Conservation (phyloP, 768 basidiomycete species). For the Lentinula lateritia region DNA sequence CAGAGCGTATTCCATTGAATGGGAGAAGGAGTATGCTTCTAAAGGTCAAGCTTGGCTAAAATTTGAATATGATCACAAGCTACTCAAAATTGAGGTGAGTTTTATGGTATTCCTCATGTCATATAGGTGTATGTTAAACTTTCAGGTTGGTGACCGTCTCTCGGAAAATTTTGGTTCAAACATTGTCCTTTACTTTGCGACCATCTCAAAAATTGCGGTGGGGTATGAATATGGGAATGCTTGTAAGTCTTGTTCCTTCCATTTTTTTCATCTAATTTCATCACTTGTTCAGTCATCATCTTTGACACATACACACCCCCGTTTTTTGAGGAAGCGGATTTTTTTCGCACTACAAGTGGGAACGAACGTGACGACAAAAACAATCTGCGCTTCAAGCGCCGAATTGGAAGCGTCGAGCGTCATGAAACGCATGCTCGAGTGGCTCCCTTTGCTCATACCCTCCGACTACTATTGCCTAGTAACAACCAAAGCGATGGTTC, state of each 20-base stretch:
- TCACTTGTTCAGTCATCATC: constrained; percentile 45
- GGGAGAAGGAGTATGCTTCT: constrained; percentile 45
- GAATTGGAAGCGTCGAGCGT: constrained; percentile 44
- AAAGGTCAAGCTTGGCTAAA: constrained; percentile 46
- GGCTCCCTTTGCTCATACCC: constrained; percentile 66
- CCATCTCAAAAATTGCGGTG: constrained; percentile 53
- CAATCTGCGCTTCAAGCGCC: constrained; percentile 42
- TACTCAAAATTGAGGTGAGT: constrained; percentile 55
- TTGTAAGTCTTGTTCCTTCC: constrained; percentile 36
- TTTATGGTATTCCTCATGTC: not conserved
- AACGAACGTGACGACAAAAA: constrained; percentile 29
- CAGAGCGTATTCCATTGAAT: constrained; percentile 62
- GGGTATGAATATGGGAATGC: constrained; percentile 57
- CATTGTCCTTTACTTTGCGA: constrained; percentile 50
- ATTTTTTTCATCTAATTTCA: constrained; percentile 13
- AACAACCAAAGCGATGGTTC: constrained; percentile 24
- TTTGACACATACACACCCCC: constrained; percentile 68
- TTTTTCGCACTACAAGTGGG: constrained; percentile 47
- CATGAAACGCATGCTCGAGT: constrained; percentile 53
- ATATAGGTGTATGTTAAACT: not conserved
- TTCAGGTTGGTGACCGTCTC: constrained; percentile 53
- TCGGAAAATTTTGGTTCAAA: constrained; percentile 45
- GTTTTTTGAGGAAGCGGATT: constrained; percentile 51
- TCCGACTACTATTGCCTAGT: constrained; percentile 57
- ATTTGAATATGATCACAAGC: constrained; percentile 67